Percentiles rank a stretch among this genome's conserved stretches.
These are phyloP conservation scores for Fusarium anguioides DNA, from an alignment of 2,329 filamentous ascomycete species.

Conservation along the genomic window DNA sequence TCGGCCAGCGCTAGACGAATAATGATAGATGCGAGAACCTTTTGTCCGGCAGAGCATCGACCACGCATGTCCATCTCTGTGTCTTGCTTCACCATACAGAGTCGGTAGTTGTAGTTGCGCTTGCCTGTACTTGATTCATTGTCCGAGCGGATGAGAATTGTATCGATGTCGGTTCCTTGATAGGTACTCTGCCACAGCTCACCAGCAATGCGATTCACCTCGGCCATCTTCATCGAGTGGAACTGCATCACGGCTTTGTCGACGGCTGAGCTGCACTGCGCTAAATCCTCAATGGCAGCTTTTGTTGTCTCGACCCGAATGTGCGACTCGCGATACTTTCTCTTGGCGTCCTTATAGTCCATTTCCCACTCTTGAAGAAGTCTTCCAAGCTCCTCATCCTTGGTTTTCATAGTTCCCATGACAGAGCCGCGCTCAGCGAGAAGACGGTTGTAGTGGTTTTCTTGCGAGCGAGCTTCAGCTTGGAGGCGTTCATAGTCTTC, in stretches of 20 bases:
- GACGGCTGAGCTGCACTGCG: conserved; percentile 82
- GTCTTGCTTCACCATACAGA: conserved; percentile 97
- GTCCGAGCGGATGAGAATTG: conserved; percentile 93
- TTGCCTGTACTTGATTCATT: conserved; percentile 79
- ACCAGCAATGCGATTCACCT: conserved; percentile 93
- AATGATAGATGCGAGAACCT: conserved; percentile 96
- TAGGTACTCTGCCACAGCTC: conserved; percentile 99
- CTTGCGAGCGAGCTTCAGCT: conserved; percentile 73
- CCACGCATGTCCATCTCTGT: conserved; percentile 99
- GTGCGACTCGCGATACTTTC: conserved; percentile 85
- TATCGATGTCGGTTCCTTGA: conserved; percentile 96
- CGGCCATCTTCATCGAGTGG: conserved; percentile 96
- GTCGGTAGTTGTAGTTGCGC: conserved; percentile 94
- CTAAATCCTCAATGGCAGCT: conserved; percentile 90
- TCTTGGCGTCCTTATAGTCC: conserved; percentile 85
- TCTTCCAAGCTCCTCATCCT: conserved; percentile 81
- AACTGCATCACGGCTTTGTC: conserved; percentile 99
- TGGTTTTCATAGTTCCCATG: conserved; percentile 82
- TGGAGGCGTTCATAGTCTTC: conserved; percentile 83
- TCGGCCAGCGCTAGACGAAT: conserved; percentile 96
- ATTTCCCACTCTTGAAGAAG: conserved; percentile 83
- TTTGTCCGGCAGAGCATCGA: conserved; percentile 95
- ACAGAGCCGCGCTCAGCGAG: conserved; percentile 78
- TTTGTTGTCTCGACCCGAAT: conserved; percentile 93
- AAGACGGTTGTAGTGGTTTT: conserved; percentile 74